Base-by-base conservation (phyloP, 768 basidiomycete species). In the Postia placenta region DNA sequence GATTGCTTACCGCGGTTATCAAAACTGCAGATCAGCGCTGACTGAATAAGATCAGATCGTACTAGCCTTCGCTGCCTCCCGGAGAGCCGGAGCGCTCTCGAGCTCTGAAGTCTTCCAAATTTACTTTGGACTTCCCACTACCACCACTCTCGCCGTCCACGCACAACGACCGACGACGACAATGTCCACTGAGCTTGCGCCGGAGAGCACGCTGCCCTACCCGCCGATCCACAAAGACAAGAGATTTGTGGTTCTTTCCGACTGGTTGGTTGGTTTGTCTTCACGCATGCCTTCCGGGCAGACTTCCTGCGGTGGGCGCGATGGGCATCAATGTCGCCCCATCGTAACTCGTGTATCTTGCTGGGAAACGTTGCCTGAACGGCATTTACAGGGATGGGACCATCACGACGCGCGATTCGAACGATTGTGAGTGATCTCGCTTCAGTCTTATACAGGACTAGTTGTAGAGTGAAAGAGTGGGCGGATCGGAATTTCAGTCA, bases 401-500 rank as follows among this genome's bases (percentile, higher is more conserved):
- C 12, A 95, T 97, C 69, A 95, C 93, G 2, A 92, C 79, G 35
- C 80, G 78, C 60, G 93, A 97, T 64, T 92, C 89, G 5, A 97
- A 97, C 65, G 93, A 96, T 60, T 92, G 87, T 92, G 62, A 53
- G 82, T 58, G 11, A 35, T 35, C 33, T n/a, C 9, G n/a, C 33
- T n/a, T 9, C 33, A n/a, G n/a, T 35, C 33, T 35, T n/a, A n/a
- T n/a, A n/a, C n/a, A n/a, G n/a, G n/a, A n/a, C n/a, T n/a, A n/a
- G n/a, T n/a, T n/a, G n/a, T n/a, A n/a, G n/a, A n/a, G n/a, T n/a
- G n/a, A n/a, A n/a, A n/a, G n/a, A n/a, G n/a, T n/a, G n/a, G n/a
- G n/a, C n/a, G n/a, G n/a, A n/a, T n/a, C n/a, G n/a, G n/a, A n/a
- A n/a, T n/a, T n/a, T n/a, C n/a, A n/a, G n/a, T n/a, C n/a, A 35